A percentile compares a stretch with the other conserved stretches of the same genome.
phyloP scores from a whole-genome alignment of 257 asterid genomes.

The Ballota nigra region DNA sequence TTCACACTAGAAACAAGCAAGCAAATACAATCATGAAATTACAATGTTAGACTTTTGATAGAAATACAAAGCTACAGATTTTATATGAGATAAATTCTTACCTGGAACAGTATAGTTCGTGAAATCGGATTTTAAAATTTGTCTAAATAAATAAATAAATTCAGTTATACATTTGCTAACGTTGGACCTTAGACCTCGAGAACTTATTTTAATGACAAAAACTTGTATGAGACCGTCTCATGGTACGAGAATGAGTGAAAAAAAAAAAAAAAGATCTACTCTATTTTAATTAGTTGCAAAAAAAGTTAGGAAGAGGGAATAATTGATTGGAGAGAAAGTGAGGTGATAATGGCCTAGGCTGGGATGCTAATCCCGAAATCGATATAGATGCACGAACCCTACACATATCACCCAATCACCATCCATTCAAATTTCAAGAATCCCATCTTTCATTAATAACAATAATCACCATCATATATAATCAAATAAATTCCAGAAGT shows the following conservation, averaged over 20 bases:
- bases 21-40: too few species aligned
- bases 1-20: too few species aligned
- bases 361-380: constrained; percentile 24
- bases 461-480: background rate
- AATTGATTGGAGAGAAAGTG: background rate
- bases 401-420: background rate
- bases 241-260: too few species aligned
- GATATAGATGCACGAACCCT: constrained; percentile 6
- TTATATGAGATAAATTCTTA: too few species aligned
- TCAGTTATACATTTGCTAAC: background rate
- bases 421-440: background rate
- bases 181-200: background rate
- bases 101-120: too few species aligned
- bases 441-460: background rate
- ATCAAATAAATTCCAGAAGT: background rate
- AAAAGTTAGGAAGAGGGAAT: background rate
- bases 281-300: too few species aligned
- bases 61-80: too few species aligned
- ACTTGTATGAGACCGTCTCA: too few species aligned
- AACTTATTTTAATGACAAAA: background rate
- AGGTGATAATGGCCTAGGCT: background rate
- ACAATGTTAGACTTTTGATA: too few species aligned
- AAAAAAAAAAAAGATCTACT: too few species aligned
- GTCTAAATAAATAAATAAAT: too few species aligned
- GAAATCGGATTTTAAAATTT: too few species aligned